These are phyloP conservation scores for Paxillus ammoniavirescens DNA, from an alignment of 768 basidiomycete species.

Conservation along the genomic window DNA sequence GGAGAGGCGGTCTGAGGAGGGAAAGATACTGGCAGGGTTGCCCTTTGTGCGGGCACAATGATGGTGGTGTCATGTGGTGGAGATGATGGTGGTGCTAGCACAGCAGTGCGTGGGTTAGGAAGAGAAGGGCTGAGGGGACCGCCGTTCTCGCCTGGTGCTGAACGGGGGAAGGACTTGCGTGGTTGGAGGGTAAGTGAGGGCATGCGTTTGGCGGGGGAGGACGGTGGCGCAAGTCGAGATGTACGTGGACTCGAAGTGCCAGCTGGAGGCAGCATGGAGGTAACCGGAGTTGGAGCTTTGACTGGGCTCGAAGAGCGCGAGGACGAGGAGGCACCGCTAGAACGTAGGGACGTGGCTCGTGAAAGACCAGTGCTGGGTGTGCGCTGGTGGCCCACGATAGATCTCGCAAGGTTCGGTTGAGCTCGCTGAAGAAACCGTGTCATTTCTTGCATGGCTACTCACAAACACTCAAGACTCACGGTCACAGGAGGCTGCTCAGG, in stretches of 20 bases:
- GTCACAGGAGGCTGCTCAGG: conserved; percentile 23
- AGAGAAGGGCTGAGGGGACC: conserved; percentile 29
- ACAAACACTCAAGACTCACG: conserved; percentile 17
- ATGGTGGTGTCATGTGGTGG: conserved; percentile 22
- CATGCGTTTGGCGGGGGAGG: conserved; percentile 60
- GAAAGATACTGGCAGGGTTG: conserved; percentile 39
- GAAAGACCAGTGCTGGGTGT: conserved; percentile 50
- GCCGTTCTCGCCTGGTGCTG: conserved; percentile 38
- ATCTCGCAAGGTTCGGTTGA: conserved; percentile 24
- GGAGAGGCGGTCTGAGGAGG: conserved; percentile 33
- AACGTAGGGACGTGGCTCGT: conserved; percentile 42
- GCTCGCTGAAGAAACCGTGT: conserved; percentile 22
- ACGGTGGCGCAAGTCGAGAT: conserved; percentile 32
- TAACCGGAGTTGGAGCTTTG: conserved; percentile 35
- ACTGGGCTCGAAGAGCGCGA: conserved; percentile 67
- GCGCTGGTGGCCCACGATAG: conserved; percentile 55
- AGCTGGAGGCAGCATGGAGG: conserved; percentile 30
- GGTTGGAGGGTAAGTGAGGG: conserved; percentile 46
- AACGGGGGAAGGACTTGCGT: conserved; percentile 49
- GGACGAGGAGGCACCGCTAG: conserved; percentile 43
- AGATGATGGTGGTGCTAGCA: conserved; percentile 4
- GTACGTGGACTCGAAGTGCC: conserved; percentile 23
- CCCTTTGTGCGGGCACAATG: conserved; percentile 26
- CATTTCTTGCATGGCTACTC: background rate
- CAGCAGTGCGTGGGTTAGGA: conserved; percentile 28